Conservation (phyloP, 768 basidiomycete genomes). For the Russula brevipes region DNA sequence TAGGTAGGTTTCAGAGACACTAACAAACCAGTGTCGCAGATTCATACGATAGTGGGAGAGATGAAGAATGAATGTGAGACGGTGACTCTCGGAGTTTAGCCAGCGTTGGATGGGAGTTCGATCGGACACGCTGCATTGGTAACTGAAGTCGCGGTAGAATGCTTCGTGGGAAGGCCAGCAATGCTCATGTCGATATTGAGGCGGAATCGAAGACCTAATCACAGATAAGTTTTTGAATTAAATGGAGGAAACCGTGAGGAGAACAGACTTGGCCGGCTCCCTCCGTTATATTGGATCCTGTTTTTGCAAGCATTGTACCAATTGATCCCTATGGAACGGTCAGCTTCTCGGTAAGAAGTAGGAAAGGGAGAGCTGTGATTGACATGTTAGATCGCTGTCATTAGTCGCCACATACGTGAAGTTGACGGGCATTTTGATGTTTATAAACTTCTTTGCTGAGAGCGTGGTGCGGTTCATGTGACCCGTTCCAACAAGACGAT, state of each 20-base stretch:
- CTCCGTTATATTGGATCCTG: slow-evolving; percentile 41
- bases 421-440: slow-evolving; percentile 68
- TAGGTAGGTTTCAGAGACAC: background rate
- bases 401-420: slow-evolving; percentile 82
- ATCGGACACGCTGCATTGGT: slow-evolving; percentile 34
- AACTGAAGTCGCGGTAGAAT: slow-evolving; percentile 32
- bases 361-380: slow-evolving; percentile 26
- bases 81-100: slow-evolving; percentile 10
- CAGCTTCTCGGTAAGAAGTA: slow-evolving; percentile 9
- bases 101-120: slow-evolving; percentile 27
- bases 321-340: slow-evolving; percentile 47
- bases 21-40: background rate
- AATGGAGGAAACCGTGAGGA: background rate
- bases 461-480: slow-evolving; percentile 53
- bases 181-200: slow-evolving; percentile 36
- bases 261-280: slow-evolving; percentile 56
- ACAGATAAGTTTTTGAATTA: background rate
- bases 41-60: background rate
- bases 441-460: slow-evolving; percentile 60
- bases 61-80: background rate
- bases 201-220: slow-evolving; percentile 33
- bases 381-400: slow-evolving; percentile 78
- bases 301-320: slow-evolving; percentile 81
- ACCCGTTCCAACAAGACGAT: slow-evolving; percentile 62
- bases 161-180: slow-evolving; percentile 33